phyloP scores from a whole-genome alignment of 768 basidiomycete genomes.

The Boletus subparvulus region DNA sequence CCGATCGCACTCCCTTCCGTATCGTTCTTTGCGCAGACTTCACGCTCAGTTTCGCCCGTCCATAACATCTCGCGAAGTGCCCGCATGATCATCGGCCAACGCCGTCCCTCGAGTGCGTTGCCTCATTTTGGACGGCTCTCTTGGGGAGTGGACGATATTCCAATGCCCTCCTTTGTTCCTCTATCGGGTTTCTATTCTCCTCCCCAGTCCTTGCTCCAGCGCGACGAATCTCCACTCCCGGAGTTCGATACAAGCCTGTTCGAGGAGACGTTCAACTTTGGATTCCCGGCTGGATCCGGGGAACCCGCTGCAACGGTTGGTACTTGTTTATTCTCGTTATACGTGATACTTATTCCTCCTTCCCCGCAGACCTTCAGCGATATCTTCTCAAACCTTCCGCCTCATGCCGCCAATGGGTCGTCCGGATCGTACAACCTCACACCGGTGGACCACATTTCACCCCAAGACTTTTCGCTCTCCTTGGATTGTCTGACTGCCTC shows the following conservation, averaged over 20 bases:
- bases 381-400: constrained; percentile 25
- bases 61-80: constrained; percentile 44
- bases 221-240: constrained; percentile 49
- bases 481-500: constrained; percentile 4
- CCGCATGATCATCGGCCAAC: constrained; percentile 42
- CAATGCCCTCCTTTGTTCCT: constrained; percentile 17
- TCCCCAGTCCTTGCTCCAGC: constrained; percentile 32
- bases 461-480: constrained; percentile 16
- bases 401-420: constrained; percentile 15
- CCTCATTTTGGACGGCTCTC: constrained; percentile 35
- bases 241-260: constrained; percentile 50
- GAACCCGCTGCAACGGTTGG: constrained; percentile 18
- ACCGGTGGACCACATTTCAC: constrained; percentile 30
- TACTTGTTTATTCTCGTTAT: not conserved
- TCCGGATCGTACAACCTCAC: constrained; percentile 17
- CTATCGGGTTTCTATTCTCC: constrained; percentile 8
- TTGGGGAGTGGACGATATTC: constrained; percentile 28
- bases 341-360: not conserved
- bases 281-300: constrained; percentile 15
- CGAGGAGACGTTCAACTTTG: constrained; percentile 41
- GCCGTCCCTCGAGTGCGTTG: constrained; percentile 50
- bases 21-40: constrained; percentile 40
- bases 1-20: constrained; percentile 46
- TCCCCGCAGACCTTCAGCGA: constrained; percentile 21
- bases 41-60: constrained; percentile 47